phyloP scores from a whole-genome alignment of 2,329 filamentous ascomycete species.

The Cadophora gregata region DNA sequence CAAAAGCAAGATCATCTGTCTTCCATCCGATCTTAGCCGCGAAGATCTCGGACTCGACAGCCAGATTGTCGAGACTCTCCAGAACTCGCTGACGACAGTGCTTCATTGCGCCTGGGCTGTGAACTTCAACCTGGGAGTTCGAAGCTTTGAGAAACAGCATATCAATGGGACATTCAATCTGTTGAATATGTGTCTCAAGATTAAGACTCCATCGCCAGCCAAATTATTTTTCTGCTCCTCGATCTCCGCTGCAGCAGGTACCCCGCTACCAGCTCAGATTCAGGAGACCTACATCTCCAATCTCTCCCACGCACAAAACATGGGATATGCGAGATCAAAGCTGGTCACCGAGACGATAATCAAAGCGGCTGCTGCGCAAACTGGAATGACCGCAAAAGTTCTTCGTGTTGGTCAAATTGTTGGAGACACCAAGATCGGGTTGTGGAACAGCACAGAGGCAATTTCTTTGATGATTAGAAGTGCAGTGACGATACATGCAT shows the following conservation, averaged over 20 bases:
- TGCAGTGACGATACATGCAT: conserved; percentile 49
- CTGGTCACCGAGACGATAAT: conserved; percentile 55
- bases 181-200: conserved; percentile 46
- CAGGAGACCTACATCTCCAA: conserved; percentile 44
- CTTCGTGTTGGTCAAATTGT: conserved; percentile 58
- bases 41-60: conserved; percentile 48
- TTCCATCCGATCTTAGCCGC: conserved; percentile 48
- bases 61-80: conserved; percentile 41
- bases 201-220: conserved; percentile 40
- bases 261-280: conserved; percentile 43
- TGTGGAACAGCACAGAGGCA: conserved; percentile 59
- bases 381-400: conserved; percentile 46
- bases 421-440: conserved; percentile 52
- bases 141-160: conserved; percentile 54
- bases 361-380: conserved; percentile 43
- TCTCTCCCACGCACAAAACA: conserved; percentile 49
- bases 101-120: conserved; percentile 62
- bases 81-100: conserved; percentile 47
- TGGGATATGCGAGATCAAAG: conserved; percentile 59
- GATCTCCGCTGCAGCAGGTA: conserved; percentile 45
- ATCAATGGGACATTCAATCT: conserved; percentile 54
- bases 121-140: conserved; percentile 60
- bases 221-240: conserved; percentile 49
- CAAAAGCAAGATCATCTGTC: conserved; percentile 47
- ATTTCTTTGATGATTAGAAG: conserved; percentile 58